Evolutionary conservation across 345 rosid species (phyloP).

Genomic region (Dovyalis caffra): DNA sequence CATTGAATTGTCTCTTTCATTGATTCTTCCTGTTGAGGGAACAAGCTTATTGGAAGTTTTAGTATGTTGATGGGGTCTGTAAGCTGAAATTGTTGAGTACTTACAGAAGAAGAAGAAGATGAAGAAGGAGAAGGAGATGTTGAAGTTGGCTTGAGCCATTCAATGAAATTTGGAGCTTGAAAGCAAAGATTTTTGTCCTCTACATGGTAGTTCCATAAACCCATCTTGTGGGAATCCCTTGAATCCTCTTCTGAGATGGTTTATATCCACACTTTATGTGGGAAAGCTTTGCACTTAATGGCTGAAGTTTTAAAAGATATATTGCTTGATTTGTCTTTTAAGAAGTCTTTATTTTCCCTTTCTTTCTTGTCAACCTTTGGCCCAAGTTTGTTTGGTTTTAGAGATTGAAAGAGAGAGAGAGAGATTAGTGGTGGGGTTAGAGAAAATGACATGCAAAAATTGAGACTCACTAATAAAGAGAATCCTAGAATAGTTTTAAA

Average conservation of each 20-base stretch:
- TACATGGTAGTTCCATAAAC: constrained; percentile 46
- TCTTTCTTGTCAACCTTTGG: constrained; percentile 32
- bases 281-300: constrained; percentile 24
- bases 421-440: constrained; percentile 65
- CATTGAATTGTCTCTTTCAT: constrained; percentile 36
- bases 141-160: constrained; percentile 75
- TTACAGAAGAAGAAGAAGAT: constrained; percentile 24
- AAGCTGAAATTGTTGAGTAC: constrained; percentile 32
- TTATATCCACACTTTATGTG: constrained; percentile 47
- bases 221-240: constrained; percentile 37
- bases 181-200: constrained; percentile 30
- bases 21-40: constrained; percentile 10
- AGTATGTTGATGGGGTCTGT: constrained; percentile 27
- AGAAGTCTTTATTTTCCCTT: constrained; percentile 21
- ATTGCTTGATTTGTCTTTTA: constrained; percentile 54
- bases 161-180: constrained; percentile 62
- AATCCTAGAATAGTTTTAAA: constrained; percentile 54
- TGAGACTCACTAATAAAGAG: constrained; percentile 34
- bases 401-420: constrained; percentile 17
- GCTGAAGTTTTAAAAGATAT: constrained; percentile 27
- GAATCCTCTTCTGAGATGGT: constrained; percentile 20
- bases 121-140: constrained; percentile 20
- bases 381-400: constrained; percentile 28
- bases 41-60: constrained; percentile 17
- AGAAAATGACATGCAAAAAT: constrained; percentile 54